Percentiles rank a stretch among this genome's conserved stretches.
These are phyloP conservation scores for Nakazawaea holstii DNA, from an alignment of 805 yeast species.

Conservation along the genomic window DNA sequence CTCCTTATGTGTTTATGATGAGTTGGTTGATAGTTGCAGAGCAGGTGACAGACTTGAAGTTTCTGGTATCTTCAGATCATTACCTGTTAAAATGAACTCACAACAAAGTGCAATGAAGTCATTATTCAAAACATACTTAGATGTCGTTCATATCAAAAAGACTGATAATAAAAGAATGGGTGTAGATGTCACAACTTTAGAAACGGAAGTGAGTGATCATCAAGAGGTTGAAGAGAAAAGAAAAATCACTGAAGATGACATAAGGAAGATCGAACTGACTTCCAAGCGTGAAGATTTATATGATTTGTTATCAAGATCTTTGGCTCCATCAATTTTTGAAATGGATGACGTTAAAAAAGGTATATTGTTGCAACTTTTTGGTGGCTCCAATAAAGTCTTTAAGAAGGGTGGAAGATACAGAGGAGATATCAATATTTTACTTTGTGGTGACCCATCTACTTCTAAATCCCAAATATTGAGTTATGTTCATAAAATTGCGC, in stretches of 20 bases:
- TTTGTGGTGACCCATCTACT: conserved; percentile 98
- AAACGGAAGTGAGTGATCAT: conserved; percentile 52
- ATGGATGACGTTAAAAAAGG: conserved; percentile 98
- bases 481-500: conserved; percentile 95
- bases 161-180: conserved; percentile 79
- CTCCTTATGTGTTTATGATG: conserved; percentile 91
- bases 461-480: conserved; percentile 92
- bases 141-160: conserved; percentile 89
- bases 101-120: conserved; percentile 78
- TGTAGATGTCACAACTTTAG: conserved; percentile 68
- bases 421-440: conserved; percentile 87
- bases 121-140: conserved; percentile 87
- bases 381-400: conserved; percentile 90
- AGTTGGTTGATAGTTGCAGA: conserved; percentile 86
- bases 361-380: conserved; percentile 83
- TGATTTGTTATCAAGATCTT: conserved; percentile 78
- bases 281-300: conserved; percentile 74
- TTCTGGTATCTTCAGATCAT: conserved; percentile 89
- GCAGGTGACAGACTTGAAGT: conserved; percentile 97
- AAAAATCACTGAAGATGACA: conserved; percentile 62
- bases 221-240: conserved; percentile 75
- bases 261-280: conserved; percentile 53
- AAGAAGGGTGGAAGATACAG: conserved; percentile 89
- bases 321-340: conserved; percentile 97
- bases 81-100: conserved; percentile 85